phyloP scores from a whole-genome alignment of 2,329 filamentous ascomycete species.

The Ambrosiella beaveri region DNA sequence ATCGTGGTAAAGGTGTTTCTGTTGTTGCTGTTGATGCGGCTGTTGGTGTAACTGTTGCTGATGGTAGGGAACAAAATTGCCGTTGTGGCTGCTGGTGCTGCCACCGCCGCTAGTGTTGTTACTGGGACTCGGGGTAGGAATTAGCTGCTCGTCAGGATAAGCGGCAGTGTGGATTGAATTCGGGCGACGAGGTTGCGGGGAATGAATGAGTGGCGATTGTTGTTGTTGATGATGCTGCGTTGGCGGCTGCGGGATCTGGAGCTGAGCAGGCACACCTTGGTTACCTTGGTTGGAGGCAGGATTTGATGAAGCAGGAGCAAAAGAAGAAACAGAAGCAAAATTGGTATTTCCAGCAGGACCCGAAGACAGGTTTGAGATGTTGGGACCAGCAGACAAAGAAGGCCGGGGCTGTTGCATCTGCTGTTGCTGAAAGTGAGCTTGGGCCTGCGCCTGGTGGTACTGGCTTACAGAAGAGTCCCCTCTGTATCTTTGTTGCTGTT shows the following conservation, averaged over 20 bases:
- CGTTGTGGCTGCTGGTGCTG: conserved; percentile 7
- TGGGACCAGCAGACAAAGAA: conserved; percentile 2
- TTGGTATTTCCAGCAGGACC: neutral
- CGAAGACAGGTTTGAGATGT: conserved; percentile 1
- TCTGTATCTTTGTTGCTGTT: conserved; percentile 14
- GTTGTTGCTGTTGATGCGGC: conserved; percentile 21
- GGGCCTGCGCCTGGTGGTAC: conserved; percentile 19
- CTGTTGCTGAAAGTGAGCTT: conserved; percentile 3
- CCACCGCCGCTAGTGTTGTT: neutral
- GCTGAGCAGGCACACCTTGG: neutral
- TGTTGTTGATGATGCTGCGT: neutral
- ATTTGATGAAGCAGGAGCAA: neutral
- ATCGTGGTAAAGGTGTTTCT: conserved; percentile 14
- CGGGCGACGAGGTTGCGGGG: neutral
- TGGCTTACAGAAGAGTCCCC: conserved; percentile 13
- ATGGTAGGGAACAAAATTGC: conserved; percentile 16
- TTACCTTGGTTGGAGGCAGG: neutral
- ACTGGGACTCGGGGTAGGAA: conserved; percentile 14
- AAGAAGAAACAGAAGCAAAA: neutral
- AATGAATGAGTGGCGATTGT: conserved; percentile 9
- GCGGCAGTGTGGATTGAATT: neutral
- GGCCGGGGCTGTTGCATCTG: conserved; percentile 21
- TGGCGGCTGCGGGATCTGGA: neutral
- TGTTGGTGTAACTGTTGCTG: conserved; percentile 21
- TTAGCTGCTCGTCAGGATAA: neutral